Evolutionary conservation across 768 basidiomycete genomes (phyloP).

Genomic region (Leccinum obscurum): DNA sequence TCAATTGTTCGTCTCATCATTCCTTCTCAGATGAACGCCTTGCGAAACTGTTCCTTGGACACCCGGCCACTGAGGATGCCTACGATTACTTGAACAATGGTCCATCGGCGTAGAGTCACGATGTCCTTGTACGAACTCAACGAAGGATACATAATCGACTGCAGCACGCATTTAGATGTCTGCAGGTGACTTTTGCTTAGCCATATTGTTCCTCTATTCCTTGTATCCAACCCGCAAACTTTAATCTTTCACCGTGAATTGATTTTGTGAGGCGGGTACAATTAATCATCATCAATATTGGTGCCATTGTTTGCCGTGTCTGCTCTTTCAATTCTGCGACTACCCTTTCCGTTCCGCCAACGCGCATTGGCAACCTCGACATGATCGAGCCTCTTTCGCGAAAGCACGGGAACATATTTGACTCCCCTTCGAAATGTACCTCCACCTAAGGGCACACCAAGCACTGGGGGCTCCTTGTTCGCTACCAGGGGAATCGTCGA

Average conservation of each 20-base stretch:
- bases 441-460: slow-evolving; percentile 69
- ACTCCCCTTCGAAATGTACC: slow-evolving; percentile 59
- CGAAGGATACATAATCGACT: slow-evolving; percentile 4
- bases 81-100: slow-evolving; percentile 69
- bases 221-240: slow-evolving; percentile 13
- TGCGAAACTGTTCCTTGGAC: slow-evolving; percentile 58
- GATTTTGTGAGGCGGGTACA: background rate
- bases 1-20: background rate
- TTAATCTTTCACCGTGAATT: slow-evolving; percentile 11
- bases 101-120: slow-evolving; percentile 26
- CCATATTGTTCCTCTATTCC: slow-evolving; percentile 9
- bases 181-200: slow-evolving; percentile 20
- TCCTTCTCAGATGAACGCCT: slow-evolving; percentile 55
- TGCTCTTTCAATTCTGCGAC: slow-evolving; percentile 42
- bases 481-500: slow-evolving; percentile 19
- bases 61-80: slow-evolving; percentile 71
- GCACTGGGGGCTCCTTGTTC: slow-evolving; percentile 25
- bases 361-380: slow-evolving; percentile 76
- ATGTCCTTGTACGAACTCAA: slow-evolving; percentile 4
- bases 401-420: slow-evolving; percentile 68
- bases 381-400: slow-evolving; percentile 65
- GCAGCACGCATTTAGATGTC: slow-evolving; percentile 10
- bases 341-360: slow-evolving; percentile 71
- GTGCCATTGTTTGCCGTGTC: slow-evolving; percentile 5
- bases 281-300: slow-evolving; percentile 9